Evolutionary conservation across 176 grass and related monocot species (phyloP), one percentile per base, ranked within the genome.

Genomic region (barley (Hordeum vulgare)): DNA sequence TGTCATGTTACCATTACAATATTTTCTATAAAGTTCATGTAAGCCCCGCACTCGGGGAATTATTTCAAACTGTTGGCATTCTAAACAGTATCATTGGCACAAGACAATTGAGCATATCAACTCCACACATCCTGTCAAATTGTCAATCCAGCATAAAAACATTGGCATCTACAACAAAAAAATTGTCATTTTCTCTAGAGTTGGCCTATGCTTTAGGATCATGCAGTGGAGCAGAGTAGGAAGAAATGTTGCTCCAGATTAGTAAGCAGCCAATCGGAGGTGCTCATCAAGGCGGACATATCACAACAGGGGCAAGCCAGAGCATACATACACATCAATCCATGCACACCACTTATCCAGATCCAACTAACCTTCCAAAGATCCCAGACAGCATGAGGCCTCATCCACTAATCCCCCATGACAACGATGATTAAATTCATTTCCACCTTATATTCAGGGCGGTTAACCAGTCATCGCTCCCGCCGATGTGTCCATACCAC

Each of bases 351-450:
- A 47, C 40, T 18, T 39, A 73, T 73, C 66, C 35, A 69, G 65
- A 69, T 69, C 69, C 41, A 73, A 24, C 69, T 73, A 73, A 15
- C 69, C 47, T 29, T 45, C 71, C 71, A 74, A 51, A 74, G 71
- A 51, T 74, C 42, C 71, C 71, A 74, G 42, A 74, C 42, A 74
- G 71, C 42, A 74, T 51, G 61, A 47, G 70, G 60, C 14, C 18
- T 29, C 27, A 71, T 77, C 88, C 83, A 85, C 88, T 82, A 89
- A 85, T 56, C 72, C 72, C 42, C 40, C 6, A 47, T 24, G 61
- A 76, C 37, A 86, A 72, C 10, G 41, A 90, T 90, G 83, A 86
- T 66, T 71, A 81, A 64, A 8, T 11, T 41, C 24, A 39, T 27
- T 26, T 13, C 6, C 6, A 11, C 13, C 36, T 28, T 2, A 9